phyloP scores from a whole-genome alignment of 2,329 filamentous ascomycete species.

The Emergomyces pasteurianus region DNA sequence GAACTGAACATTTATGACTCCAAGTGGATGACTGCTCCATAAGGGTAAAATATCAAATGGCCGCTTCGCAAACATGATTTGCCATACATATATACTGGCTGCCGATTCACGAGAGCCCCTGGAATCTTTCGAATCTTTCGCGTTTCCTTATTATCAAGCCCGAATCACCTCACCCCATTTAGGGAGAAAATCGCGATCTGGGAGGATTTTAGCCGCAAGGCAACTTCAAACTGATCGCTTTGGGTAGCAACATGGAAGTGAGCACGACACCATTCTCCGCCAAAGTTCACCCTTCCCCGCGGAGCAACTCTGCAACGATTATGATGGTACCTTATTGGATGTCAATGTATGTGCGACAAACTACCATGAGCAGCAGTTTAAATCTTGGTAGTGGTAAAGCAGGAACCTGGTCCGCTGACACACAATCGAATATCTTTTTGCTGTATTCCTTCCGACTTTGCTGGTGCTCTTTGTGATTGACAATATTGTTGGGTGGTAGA shows the following conservation, averaged over 20 bases:
- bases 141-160: slow-evolving; percentile 13
- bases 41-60: too few species aligned
- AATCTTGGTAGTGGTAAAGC: slow-evolving; percentile 14
- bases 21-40: too few species aligned
- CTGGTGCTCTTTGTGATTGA: slow-evolving; percentile 24
- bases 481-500: not conserved
- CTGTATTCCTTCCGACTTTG: slow-evolving; percentile 63
- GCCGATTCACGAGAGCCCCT: slow-evolving; percentile 9
- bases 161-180: slow-evolving; percentile 15
- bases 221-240: slow-evolving; percentile 6
- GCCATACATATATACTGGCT: not conserved
- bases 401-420: slow-evolving; percentile 38
- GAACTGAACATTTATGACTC: too few species aligned
- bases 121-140: slow-evolving; percentile 9
- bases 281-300: slow-evolving; percentile 18
- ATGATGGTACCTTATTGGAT: slow-evolving; percentile 14
- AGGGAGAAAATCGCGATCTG: slow-evolving; percentile 16
- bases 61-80: too few species aligned
- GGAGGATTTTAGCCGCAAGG: slow-evolving; percentile 10
- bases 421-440: slow-evolving; percentile 58
- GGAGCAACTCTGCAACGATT: slow-evolving; percentile 18
- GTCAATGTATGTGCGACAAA: slow-evolving; percentile 12
- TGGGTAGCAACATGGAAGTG: slow-evolving; percentile 6
- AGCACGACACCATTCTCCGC: slow-evolving; percentile 11
- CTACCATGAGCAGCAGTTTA: slow-evolving; percentile 8